Evolutionary conservation across 176 grass and related monocot species (phyloP).

Genomic region (Raddia distichophylla): DNA sequence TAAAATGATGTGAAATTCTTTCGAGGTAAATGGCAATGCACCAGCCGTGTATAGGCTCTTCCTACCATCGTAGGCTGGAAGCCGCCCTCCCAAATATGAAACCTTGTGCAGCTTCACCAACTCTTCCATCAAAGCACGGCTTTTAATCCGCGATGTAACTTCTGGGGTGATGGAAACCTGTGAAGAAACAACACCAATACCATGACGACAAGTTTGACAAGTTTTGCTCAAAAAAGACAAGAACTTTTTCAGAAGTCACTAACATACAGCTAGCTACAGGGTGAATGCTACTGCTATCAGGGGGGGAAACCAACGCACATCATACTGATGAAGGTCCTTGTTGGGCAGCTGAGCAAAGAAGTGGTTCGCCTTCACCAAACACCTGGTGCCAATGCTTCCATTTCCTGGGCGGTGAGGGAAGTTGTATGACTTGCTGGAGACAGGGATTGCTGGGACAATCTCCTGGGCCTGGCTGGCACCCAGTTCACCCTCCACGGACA

Average conservation of each 20-base stretch:
- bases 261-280: not conserved
- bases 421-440: slow-evolving; percentile 53
- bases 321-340: slow-evolving; percentile 94
- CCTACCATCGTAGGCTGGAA: slow-evolving; percentile 89
- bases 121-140: slow-evolving; percentile 71
- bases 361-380: slow-evolving; percentile 93
- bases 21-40: slow-evolving; percentile 73
- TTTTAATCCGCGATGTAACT: slow-evolving; percentile 52
- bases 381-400: slow-evolving; percentile 64
- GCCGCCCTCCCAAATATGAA: slow-evolving; percentile 75
- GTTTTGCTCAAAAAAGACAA: not conserved
- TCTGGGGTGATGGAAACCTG: slow-evolving; percentile 82
- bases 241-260: not conserved
- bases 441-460: slow-evolving; percentile 38
- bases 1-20: slow-evolving; percentile 70
- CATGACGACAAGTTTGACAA: not conserved
- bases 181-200: not conserved
- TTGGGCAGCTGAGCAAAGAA: slow-evolving; percentile 85
- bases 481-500: slow-evolving; percentile 54
- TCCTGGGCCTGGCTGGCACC: slow-evolving; percentile 20
- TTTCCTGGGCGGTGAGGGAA: slow-evolving; percentile 82
- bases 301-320: slow-evolving; percentile 57
- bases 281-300: not conserved
- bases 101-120: slow-evolving; percentile 67
- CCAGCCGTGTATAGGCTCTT: slow-evolving; percentile 92